Evolutionary conservation across 371 early-diverging fungal species (phyloP).

Genomic region (Rhizopus stolonifer): DNA sequence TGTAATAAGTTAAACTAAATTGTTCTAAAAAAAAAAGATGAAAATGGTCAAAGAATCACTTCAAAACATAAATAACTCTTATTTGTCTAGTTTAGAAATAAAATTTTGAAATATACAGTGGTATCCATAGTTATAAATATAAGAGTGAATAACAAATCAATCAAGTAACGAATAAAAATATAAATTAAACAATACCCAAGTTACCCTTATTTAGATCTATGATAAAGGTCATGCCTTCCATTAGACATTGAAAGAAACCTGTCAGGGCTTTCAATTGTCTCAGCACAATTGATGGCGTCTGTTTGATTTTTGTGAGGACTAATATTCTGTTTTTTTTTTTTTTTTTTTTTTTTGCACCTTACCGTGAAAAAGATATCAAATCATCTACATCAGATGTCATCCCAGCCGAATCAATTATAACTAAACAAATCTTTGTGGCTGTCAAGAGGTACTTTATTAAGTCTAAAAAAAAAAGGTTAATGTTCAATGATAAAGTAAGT

Average conservation of each 20-base stretch:
- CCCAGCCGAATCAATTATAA: too few species aligned
- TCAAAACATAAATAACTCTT: not conserved
- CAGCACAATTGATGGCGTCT: conserved; percentile 4
- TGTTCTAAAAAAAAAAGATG: too few species aligned
- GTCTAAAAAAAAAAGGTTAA: conserved; percentile 6
- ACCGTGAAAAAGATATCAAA: too few species aligned
- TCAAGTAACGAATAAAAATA: not conserved
- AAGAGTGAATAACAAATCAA: not conserved
- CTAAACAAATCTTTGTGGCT: not conserved
- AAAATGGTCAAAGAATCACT: too few species aligned
- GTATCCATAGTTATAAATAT: conserved; percentile 1
- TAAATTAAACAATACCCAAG: conserved; percentile 6
- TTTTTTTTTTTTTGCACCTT: too few species aligned
- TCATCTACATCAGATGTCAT: too few species aligned
- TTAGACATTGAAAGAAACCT: conserved; percentile 8
- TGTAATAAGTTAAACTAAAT: too few species aligned
- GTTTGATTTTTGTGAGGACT: not conserved
- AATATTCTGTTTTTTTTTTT: too few species aligned
- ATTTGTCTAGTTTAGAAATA: conserved; percentile 1
- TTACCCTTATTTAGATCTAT: conserved; percentile 7
- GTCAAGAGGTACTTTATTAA: conserved; percentile 11
- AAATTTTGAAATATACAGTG: not conserved
- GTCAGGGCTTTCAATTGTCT: conserved; percentile 8
- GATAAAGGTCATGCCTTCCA: conserved; percentile 2
- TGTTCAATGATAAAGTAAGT: conserved; percentile 6